A percentile compares a stretch with the other conserved stretches of the same genome.
Conservation (phyloP, 768 basidiomycete genomes). For the Pleurotus sapidus region DNA sequence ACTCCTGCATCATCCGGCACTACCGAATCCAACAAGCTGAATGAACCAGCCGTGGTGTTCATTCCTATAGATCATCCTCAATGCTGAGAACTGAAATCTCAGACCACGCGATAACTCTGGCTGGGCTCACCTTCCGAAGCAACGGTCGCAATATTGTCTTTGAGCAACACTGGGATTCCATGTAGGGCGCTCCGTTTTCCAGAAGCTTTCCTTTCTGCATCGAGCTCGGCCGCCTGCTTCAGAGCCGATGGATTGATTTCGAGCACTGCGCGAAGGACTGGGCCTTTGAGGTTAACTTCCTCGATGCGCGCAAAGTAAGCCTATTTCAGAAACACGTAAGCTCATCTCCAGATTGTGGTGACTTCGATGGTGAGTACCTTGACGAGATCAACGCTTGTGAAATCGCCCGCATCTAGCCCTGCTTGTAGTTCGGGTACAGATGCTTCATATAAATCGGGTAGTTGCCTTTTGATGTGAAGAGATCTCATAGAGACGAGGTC, state of each 20-base stretch:
- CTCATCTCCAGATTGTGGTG: background rate
- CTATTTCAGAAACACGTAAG: slow-evolving; percentile 25
- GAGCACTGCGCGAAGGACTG: slow-evolving; percentile 53
- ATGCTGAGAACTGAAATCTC: background rate
- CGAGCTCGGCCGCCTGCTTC: slow-evolving; percentile 46
- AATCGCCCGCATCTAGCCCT: slow-evolving; percentile 46
- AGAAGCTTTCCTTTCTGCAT: slow-evolving; percentile 35
- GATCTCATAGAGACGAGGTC: background rate
- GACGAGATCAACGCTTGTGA: slow-evolving; percentile 60
- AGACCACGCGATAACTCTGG: background rate
- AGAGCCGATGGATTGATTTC: slow-evolving; percentile 57
- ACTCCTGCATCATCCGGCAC: slow-evolving; percentile 46
- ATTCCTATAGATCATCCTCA: background rate
- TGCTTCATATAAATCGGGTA: slow-evolving; percentile 62
- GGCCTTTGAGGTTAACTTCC: slow-evolving; percentile 63
- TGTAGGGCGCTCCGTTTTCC: slow-evolving; percentile 49
- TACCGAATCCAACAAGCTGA: slow-evolving; percentile 36
- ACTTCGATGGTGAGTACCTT: slow-evolving; percentile 32
- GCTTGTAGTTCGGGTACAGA: slow-evolving; percentile 52
- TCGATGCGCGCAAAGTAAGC: slow-evolving; percentile 67
- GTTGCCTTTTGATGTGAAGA: slow-evolving; percentile 2
- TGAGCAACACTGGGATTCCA: slow-evolving; percentile 52
- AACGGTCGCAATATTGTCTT: slow-evolving; percentile 48
- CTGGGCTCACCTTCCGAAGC: slow-evolving; percentile 35
- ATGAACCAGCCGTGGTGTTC: slow-evolving; percentile 28